These are phyloP conservation scores for Solanum paucissectum DNA, from an alignment of 257 asterid genomes.

Conservation along the genomic window DNA sequence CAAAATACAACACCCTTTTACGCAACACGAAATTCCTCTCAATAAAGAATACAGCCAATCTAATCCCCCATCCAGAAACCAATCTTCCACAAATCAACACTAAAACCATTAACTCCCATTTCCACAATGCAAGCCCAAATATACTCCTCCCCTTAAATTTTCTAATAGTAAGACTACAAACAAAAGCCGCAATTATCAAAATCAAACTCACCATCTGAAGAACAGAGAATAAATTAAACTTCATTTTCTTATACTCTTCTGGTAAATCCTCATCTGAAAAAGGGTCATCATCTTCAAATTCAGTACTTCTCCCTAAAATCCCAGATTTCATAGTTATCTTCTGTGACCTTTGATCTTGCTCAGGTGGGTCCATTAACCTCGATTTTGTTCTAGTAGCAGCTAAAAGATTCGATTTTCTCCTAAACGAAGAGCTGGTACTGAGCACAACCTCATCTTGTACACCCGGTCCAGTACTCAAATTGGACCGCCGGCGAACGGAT, in stretches of 20 bases:
- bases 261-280: constrained; percentile 75
- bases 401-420: constrained; percentile 37
- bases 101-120: constrained; percentile 71
- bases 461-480: constrained; percentile 9
- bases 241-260: constrained; percentile 54
- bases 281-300: constrained; percentile 75
- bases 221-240: constrained; percentile 30
- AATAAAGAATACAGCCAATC: constrained; percentile 49
- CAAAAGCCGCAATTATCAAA: constrained; percentile 36
- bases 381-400: constrained; percentile 39
- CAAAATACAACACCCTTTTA: constrained; percentile 70
- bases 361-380: constrained; percentile 57
- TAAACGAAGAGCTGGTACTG: constrained; percentile 47
- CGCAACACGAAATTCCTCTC: constrained; percentile 62
- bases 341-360: constrained; percentile 23
- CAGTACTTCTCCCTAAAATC: constrained; percentile 33
- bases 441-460: constrained; percentile 43
- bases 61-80: constrained; percentile 71
- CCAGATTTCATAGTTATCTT: constrained; percentile 33
- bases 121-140: constrained; percentile 48
- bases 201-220: constrained; percentile 52
- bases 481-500: constrained; percentile 39
- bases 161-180: constrained; percentile 36
- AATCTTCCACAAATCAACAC: constrained; percentile 73
- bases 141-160: constrained; percentile 13